These are phyloP conservation scores for Boletus bicolor DNA, from an alignment of 768 basidiomycete species.

Conservation along the genomic window DNA sequence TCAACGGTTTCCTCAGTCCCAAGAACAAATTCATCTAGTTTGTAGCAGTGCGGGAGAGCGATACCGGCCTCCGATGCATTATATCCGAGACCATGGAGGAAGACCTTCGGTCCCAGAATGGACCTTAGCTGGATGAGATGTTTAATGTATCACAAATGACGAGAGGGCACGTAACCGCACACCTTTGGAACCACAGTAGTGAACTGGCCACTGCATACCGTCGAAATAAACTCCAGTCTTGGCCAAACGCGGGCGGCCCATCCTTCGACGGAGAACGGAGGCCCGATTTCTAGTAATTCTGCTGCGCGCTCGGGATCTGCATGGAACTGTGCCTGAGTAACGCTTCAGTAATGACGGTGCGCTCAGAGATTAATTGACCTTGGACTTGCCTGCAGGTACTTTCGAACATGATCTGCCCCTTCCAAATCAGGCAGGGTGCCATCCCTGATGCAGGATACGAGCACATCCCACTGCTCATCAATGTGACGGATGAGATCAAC, in stretches of 20 bases:
- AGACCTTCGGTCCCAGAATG: constrained; percentile 12
- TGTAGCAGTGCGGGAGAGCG: background rate
- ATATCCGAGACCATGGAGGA: constrained; percentile 7
- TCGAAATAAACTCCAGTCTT: background rate
- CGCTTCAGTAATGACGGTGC: background rate
- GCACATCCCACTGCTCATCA: constrained; percentile 18
- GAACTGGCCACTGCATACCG: constrained; percentile 15
- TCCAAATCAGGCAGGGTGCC: constrained; percentile 18
- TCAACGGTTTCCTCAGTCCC: constrained; percentile 6
- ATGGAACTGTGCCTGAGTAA: constrained; percentile 7
- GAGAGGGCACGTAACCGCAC: background rate
- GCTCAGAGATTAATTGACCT: too few species aligned
- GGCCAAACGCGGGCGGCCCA: constrained; percentile 22
- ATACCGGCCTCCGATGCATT: constrained; percentile 11
- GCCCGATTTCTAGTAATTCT: constrained; percentile 17
- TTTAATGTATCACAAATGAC: background rate
- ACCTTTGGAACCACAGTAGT: constrained; percentile 14
- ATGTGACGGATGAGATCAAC: constrained; percentile 14
- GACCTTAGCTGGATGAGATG: constrained; percentile 4
- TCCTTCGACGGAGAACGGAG: constrained; percentile 12
- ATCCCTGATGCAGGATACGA: constrained; percentile 13
- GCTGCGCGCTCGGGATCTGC: constrained; percentile 19
- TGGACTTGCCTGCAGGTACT: constrained; percentile 10
- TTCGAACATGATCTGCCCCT: constrained; percentile 7
- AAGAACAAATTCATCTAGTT: constrained; percentile 11